Base-by-base conservation (phyloP, 2,329 filamentous ascomycete species). In the Exophiala sideris region DNA sequence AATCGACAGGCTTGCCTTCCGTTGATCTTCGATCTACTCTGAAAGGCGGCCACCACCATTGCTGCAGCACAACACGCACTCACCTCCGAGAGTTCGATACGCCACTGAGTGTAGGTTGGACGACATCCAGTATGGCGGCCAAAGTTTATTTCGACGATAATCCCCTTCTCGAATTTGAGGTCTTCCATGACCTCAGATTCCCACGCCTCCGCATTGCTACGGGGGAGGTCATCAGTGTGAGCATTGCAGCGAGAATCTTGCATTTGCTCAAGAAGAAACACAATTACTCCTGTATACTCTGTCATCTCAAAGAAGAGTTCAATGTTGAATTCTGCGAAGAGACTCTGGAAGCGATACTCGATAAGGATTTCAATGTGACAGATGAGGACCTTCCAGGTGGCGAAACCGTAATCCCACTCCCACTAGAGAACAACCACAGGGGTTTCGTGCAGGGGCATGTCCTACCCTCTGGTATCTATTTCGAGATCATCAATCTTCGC, bases 281-380 rank as follows among this genome's bases (percentile, higher is more conserved):
- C 21, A 20, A 38, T 14, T 29, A 29, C 32, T 34, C 40, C 9
- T 53, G 45, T 34, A 45, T 48, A 18, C 33, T 33, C 14, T 52
- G 45, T 16, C 48, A 56, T 14, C 20, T 56, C 16, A 12, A 20
- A 3, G 45, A 51, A 24, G 54, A 56, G 24, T 57, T 42, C 20
- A 35, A 54, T 38, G 44, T 47, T 6, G 55, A 57, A 34, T 50
- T 54, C 14, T 18, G 38, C 5, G n/a, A 3, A n/a, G 55, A 54
- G 7, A 47, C 50, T 29, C 21, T 54, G 35, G 34, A 41, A 40
- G 55, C 45, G 35, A n/a, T 57, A 3, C 14, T 57, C 21, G 29
- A 51, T 2, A 42, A 18, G 11, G 24, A 57, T 3, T 54, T 57
- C 35, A 41, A 50, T n/a, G n/a, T 54, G 2, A 53, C 49, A 16